These are phyloP conservation scores for Cochlearia excelsa DNA, from an alignment of 345 rosid species.

Conservation along the genomic window DNA sequence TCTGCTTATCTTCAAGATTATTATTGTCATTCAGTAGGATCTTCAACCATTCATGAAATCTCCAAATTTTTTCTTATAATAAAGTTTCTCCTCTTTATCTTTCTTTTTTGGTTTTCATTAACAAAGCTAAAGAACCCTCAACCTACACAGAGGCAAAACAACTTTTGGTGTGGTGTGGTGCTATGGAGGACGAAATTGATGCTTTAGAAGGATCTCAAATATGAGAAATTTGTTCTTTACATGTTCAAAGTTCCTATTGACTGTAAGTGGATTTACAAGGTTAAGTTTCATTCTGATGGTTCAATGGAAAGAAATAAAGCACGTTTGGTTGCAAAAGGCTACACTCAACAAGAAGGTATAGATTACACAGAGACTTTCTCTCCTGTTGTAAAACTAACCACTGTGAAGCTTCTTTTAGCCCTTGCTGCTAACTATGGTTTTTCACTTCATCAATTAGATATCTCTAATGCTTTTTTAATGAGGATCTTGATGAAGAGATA, in stretches of 20 bases:
- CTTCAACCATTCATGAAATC: too few relatives aligned
- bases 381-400: too few relatives aligned
- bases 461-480: too few relatives aligned
- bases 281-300: neutral
- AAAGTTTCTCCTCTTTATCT: neutral
- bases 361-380: neutral
- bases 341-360: neutral
- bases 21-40: too few relatives aligned
- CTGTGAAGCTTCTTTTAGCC: too few relatives aligned
- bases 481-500: too few relatives aligned
- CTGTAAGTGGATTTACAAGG: neutral
- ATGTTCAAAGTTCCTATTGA: neutral
- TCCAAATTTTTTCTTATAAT: too few relatives aligned
- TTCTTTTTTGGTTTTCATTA: neutral
- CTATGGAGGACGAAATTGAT: neutral
- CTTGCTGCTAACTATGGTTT: too few relatives aligned
- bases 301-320: neutral
- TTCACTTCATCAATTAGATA: too few relatives aligned
- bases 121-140: neutral
- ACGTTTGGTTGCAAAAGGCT: neutral
- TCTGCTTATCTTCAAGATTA: too few relatives aligned
- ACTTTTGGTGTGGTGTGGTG: neutral
- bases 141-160: too few relatives aligned
- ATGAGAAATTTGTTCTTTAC: neutral
- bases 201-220: neutral